phyloP scores from a whole-genome alignment of 2,329 filamentous ascomycete species.

The Monilinia polystroma region DNA sequence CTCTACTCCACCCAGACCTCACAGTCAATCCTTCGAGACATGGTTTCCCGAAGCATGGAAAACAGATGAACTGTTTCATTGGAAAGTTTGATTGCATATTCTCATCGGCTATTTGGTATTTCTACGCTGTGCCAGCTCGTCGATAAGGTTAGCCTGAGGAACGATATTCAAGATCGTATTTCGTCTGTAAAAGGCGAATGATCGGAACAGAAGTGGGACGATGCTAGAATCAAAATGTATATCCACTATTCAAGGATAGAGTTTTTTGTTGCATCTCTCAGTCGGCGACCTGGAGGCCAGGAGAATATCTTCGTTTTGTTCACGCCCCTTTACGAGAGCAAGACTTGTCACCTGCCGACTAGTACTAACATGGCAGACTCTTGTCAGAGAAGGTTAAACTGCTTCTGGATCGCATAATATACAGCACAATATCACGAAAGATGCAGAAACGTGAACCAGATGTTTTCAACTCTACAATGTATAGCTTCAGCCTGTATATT shows the following conservation, averaged over 20 bases:
- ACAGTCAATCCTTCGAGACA: not conserved
- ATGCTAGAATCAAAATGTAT: not conserved
- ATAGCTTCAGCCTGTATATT: no score
- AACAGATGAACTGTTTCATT: not conserved
- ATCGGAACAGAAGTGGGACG: not conserved
- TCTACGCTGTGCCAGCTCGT: no score
- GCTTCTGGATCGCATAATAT: no score
- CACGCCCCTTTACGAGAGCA: not conserved
- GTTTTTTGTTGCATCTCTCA: slow-evolving; percentile 6
- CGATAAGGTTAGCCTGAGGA: not conserved
- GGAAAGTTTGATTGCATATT: not conserved
- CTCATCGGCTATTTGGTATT: not conserved
- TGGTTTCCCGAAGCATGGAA: not conserved
- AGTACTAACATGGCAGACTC: no score
- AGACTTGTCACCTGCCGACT: not conserved
- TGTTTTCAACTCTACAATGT: no score
- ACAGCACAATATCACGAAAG: no score
- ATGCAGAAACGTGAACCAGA: no score
- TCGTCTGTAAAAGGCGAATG: not conserved
- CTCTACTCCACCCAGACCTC: not conserved
- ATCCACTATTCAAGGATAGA: not conserved
- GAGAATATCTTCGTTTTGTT: not conserved
- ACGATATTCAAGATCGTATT: not conserved
- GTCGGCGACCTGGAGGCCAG: slow-evolving; percentile 10
- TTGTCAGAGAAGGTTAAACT: no score